Base-by-base conservation (phyloP, 2,329 filamentous ascomycete genomes). In the Neofusicoccum ribis region DNA sequence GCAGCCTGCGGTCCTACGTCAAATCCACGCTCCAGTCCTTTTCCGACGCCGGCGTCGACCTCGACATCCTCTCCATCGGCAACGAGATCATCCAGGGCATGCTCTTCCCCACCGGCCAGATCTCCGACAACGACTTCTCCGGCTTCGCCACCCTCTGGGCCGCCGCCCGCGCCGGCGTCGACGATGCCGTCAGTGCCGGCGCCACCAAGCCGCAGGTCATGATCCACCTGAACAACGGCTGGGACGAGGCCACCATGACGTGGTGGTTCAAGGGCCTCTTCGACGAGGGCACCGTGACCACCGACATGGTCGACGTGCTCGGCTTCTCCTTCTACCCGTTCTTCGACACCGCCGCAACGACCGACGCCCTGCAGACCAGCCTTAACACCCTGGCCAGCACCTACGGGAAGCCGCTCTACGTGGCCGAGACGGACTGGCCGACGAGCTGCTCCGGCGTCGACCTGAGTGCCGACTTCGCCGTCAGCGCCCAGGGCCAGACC, bases 201-300 rank as follows among this genome's bases (percentile, higher is more conserved):
- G 54, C 31, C 15, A 80, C 83, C 0, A 82, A 84, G 67, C 88
- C 89, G 1, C 85, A 88, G 72, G 90, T 91, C 74, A 88, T 92
- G 87, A 85, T 92, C 46, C 90, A 92, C 71, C 82, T 91, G 3
- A 89, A 92, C 74, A 89, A 91, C 71, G 89, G 89, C n/a, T 92
- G 89, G 88, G 83, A 89, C 68, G 90, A 86, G 87, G 80, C 77
- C 3, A 84, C 84, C 2, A 89, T 91, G 72, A 78, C 89, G 67
- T 88, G 83, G 79, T 91, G 86, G 76, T 65, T 65, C 63, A 6
- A 46, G n/a, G 46, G 56, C 5, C 39, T 65, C 5, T 92, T 91
- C 77, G 82, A 83, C 27, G 80, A 79, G 2, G 87, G 84, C 1
- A 79, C 80, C 1, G 78, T 89, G 3, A 72, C 74, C 3, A 70